phyloP scores from a whole-genome alignment of 805 yeast species.

The Myxozyma neotropica region DNA sequence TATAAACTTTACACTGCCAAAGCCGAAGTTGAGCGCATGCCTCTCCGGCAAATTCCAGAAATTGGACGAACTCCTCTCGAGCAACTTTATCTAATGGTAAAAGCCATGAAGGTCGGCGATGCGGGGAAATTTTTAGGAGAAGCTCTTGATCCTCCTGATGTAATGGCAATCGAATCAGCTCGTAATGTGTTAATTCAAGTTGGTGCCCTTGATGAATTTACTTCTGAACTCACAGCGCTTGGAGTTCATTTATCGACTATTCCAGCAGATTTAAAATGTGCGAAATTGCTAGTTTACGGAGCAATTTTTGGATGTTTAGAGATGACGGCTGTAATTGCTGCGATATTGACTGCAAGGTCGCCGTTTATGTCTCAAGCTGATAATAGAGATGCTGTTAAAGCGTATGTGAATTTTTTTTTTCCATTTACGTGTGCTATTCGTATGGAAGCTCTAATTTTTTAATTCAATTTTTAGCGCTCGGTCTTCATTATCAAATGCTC shows the following conservation, averaged over 20 bases:
- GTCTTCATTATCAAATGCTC: slow-evolving; percentile 44
- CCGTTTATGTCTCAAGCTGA: slow-evolving; percentile 71
- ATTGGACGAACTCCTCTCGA: slow-evolving; percentile 82
- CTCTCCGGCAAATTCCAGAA: slow-evolving; percentile 81
- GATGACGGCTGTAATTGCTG: slow-evolving; percentile 74
- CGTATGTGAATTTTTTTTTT: slow-evolving; percentile 32
- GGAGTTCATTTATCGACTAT: slow-evolving; percentile 79
- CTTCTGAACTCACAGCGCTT: slow-evolving; percentile 62
- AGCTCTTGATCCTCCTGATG: slow-evolving; percentile 83
- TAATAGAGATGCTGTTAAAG: slow-evolving; percentile 63
- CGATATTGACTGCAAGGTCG: slow-evolving; percentile 69
- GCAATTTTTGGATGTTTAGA: slow-evolving; percentile 83
- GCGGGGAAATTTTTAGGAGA: slow-evolving; percentile 68
- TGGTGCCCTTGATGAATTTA: slow-evolving; percentile 63
- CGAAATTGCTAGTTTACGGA: slow-evolving; percentile 77
- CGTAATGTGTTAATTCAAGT: slow-evolving; percentile 58
- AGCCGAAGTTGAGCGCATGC: slow-evolving; percentile 60
- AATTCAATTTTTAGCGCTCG: slow-evolving; percentile 28
- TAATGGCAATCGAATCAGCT: slow-evolving; percentile 55
- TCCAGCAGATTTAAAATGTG: slow-evolving; percentile 83
- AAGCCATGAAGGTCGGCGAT: slow-evolving; percentile 80
- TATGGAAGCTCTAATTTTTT: neutral
- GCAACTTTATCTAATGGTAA: slow-evolving; percentile 77
- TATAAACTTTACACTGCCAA: slow-evolving; percentile 74
- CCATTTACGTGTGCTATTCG: too few species aligned